A percentile compares a stretch with the other conserved stretches of the same genome.
Conservation (phyloP, 495 filamentous ascomycete species). For the Oleoguttula mirabilis region DNA sequence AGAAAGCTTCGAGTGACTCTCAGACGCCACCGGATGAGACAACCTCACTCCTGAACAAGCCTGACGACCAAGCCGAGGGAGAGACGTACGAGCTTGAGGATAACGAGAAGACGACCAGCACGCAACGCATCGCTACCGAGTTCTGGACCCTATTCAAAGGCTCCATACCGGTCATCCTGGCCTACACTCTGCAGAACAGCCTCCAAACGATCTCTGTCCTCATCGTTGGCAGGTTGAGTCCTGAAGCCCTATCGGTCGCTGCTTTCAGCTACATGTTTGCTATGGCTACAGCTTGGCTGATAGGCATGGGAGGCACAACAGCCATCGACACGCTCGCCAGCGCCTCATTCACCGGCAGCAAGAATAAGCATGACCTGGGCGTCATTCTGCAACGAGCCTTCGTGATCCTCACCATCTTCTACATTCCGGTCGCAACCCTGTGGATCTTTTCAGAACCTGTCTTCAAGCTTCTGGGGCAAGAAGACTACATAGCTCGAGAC, state of each 20-base stretch:
- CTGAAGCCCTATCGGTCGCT: constrained; percentile 68
- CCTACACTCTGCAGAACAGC: constrained; percentile 81
- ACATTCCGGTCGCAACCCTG: constrained; percentile 59
- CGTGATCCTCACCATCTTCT: constrained; percentile 60
- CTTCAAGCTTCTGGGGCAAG: constrained; percentile 67
- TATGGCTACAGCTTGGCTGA: constrained; percentile 80
- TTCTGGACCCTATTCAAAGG: constrained; percentile 55
- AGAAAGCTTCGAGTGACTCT: constrained; percentile 5
- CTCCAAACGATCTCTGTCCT: constrained; percentile 77
- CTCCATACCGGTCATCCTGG: constrained; percentile 72
- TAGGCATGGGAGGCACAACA: constrained; percentile 84
- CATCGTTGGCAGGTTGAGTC: constrained; percentile 69
- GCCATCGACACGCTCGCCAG: constrained; percentile 82
- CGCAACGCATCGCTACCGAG: constrained; percentile 43
- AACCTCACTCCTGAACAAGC: constrained; percentile 21
- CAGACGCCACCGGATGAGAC: constrained; percentile 5
- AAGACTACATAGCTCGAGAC: constrained; percentile 61
- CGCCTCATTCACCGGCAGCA: constrained; percentile 73
- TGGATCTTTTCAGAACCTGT: constrained; percentile 70
- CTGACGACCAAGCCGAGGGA: constrained; percentile 19
- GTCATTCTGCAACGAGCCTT: constrained; percentile 72
- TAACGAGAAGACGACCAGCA: constrained; percentile 18
- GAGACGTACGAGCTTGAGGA: constrained; percentile 27
- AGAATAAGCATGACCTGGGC: constrained; percentile 71
- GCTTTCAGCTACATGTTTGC: constrained; percentile 94